Base-by-base conservation (phyloP, 495 filamentous ascomycete genomes). In the Chaetomium cochliodes region DNA sequence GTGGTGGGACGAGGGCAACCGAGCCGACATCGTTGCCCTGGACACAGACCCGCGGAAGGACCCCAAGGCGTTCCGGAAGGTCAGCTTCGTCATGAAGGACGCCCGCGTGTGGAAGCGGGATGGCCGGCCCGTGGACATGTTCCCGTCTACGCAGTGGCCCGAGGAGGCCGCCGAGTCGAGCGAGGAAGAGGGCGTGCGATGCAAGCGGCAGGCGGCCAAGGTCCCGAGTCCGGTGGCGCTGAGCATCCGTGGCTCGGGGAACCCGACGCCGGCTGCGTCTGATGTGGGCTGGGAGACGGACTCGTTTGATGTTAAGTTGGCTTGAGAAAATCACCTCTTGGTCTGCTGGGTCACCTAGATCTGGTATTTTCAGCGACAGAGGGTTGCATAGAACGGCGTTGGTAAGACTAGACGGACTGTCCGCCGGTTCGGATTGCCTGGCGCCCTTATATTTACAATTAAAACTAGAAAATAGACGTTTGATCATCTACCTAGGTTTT, bases 11-110 rank as follows among this genome's bases (percentile, higher is more conserved):
- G 66, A 74, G 56, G 81, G 82, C 0, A 77, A 71, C 50, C 69
- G 76, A 9, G 83, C 82, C 6, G 83, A 85, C 73, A 73, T 85
- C 7, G 74, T 84, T 52, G 80, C 77, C 9, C 55, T 81, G 22
- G 75, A 77, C 6, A 69, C 76, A 0, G 74, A 79, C 44, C 74
- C 77, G 18, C 68, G 72, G 28, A 47, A 65, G 28, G 78, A 82
- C 26, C 28, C 58, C 0, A 65, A 68, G 39, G 78, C 79, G 23
- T 60, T 84, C 41, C 73, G 81, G 58, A 79, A 76, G 60, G 80
- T 83, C 33, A 71, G 69, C 54, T 83, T 82, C 65, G 81, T 83
- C 20, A 83, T 84, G 81, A 83, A 83, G 63, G 80, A 83, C 60
- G 81, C 73, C 2, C 68, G 60, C 55, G 73, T 82, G 16, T 82